phyloP scores from a whole-genome alignment of 106 monocot species.

The Platanthera zijinensis region DNA sequence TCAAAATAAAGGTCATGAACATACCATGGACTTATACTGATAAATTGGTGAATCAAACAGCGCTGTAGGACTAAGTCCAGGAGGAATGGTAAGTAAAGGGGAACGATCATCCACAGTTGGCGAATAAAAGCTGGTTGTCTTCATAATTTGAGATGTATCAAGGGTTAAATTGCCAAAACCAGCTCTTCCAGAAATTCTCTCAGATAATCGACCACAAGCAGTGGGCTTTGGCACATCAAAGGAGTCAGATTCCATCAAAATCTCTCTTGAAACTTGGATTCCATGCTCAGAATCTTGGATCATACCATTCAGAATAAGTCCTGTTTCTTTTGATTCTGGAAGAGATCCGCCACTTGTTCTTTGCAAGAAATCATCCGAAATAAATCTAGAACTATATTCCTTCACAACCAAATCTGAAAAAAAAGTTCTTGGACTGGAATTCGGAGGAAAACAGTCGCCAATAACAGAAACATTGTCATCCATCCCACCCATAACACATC shows the following conservation, averaged over 20 bases:
- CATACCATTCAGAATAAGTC: neutral
- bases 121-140: conserved; percentile 8
- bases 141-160: conserved; percentile 25
- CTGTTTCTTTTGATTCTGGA: conserved; percentile 13
- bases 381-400: conserved; percentile 30
- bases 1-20: neutral
- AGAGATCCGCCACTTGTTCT: conserved; percentile 9
- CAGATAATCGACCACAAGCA: conserved; percentile 42
- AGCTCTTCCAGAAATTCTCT: conserved; percentile 46
- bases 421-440: conserved; percentile 49
- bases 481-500: conserved; percentile 18
- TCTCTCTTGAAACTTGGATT: conserved; percentile 11
- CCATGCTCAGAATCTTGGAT: conserved; percentile 17
- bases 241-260: conserved; percentile 8
- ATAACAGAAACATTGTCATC: conserved; percentile 31
- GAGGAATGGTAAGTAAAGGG: conserved; percentile 53
- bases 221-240: conserved; percentile 24
- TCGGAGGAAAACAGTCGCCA: conserved; percentile 44
- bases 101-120: conserved; percentile 21
- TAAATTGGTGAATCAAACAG: conserved; percentile 58
- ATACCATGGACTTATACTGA: conserved; percentile 41
- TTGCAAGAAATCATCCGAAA: conserved; percentile 12
- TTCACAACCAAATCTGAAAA: conserved; percentile 40
- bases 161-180: conserved; percentile 47
- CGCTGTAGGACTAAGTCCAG: conserved; percentile 53